Base-by-base conservation (phyloP, 768 basidiomycete genomes). In the Glaciozyma martinii region DNA sequence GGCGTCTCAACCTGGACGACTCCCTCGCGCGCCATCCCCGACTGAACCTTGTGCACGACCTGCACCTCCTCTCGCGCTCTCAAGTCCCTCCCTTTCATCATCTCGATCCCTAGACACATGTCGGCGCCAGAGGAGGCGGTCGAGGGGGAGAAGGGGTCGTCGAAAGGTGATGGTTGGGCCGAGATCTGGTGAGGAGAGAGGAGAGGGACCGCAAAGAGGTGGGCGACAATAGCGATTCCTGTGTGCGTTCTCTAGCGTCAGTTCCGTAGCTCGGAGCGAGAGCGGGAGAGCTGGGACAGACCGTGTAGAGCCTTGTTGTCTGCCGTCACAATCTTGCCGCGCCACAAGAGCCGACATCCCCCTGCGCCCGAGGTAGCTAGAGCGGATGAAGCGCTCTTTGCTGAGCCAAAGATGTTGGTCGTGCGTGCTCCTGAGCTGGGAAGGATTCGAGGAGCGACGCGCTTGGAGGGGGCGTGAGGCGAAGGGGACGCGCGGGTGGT, bases 71-170 rank as follows among this genome's bases (percentile, higher is more conserved):
- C 53, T 5, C 29, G 21, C 18, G 32, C 30, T 21, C 32, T 18
- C 21, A 62, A 10, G 27, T 66, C 65, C 13, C 30, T 56, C 2
- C 68, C 65, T 9, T 65, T 44, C 1, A 66, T 43, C 68, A 69
- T 69, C 52, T 69, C 68, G 37, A 69, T 56, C 0, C 68, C 68
- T 49, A 69, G 61, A 33, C 68, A 69, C 65, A 69, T 66, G 53
- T 69, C 68, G 2, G 68, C 68, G 3, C 65, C 65, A 3, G 65
- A 58, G 27, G 68, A 57, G 3, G 61, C 21, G 19, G 68, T 66
- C 2, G 61, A 13, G 16, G 67, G 62, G 16, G 68, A 49, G 60
- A 69, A 69, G 18, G 68, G 68, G 53, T 69, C 68, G n/a, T 69
- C 68, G 59, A 69, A 69, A 4, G 68, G 68, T 2, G 64, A 66